Base-by-base conservation (phyloP, 192 early-diverging fungal genomes). In the Dissophora ornata region DNA sequence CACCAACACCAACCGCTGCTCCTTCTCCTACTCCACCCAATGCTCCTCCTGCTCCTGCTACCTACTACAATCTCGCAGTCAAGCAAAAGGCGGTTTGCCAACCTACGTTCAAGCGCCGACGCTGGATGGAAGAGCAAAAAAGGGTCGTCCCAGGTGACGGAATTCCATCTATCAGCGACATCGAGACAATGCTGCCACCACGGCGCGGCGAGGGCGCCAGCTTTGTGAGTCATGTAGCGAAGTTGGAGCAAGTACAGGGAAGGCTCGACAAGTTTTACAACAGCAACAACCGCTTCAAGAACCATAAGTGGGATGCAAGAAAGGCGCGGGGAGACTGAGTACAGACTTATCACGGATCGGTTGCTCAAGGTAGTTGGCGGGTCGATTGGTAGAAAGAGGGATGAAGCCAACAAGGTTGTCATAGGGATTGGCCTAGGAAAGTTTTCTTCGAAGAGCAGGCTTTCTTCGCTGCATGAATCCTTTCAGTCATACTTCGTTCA, bases 21-120 rank as follows among this genome's bases (percentile, higher is more conserved):
- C n/a, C n/a, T n/a, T n/a, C n/a, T n/a, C n/a, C n/a, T n/a, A n/a
- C n/a, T n/a, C n/a, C n/a, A n/a, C n/a, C n/a, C n/a, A n/a, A n/a
- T n/a, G n/a, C n/a, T n/a, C n/a, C n/a, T n/a, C n/a, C n/a, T n/a
- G n/a, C n/a, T n/a, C 40, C 34, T 19, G 12, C 24, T 34, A 25
- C 25, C 16, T 62, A 38, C n/a, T 38, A 38, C 47, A 63, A 63
- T 42, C 62, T 63, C 29, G 48, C 62, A n/a, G 62, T 53, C 8
- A 63, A 63, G 36, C 48, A 41, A n/a, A 63, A 51, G 22, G 50
- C 38, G 4, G 50, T 63, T 8, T 63, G 26, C 18, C 50, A 63
- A 26, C 50, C 62, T 0, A 24, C 1, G 9, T 34, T 61, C 45
- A 61, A 61, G 28, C 32, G 24, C 41, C 12, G 58, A 22, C 52